phyloP scores from a whole-genome alignment of 2,329 filamentous ascomycete species.

The Venturia carpophila region DNA sequence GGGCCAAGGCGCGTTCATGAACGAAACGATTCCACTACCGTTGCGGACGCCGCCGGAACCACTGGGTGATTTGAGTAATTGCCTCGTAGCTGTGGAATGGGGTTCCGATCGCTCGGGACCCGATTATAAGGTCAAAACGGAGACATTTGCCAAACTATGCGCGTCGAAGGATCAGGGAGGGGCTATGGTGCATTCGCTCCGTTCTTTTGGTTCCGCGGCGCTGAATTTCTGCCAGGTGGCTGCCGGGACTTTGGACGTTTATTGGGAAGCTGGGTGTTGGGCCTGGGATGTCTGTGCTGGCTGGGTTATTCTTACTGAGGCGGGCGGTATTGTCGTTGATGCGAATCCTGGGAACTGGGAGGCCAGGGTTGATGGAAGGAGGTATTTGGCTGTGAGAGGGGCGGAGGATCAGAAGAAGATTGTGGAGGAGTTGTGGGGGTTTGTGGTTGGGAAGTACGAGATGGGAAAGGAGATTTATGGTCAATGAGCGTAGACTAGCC shows the following conservation, averaged over 20 bases:
- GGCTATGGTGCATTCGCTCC: constrained; percentile 66
- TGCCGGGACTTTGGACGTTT: constrained; percentile 61
- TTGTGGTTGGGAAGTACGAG: constrained; percentile 39
- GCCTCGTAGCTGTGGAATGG: constrained; percentile 67
- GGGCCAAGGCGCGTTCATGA: constrained; percentile 56
- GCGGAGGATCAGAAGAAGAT: constrained; percentile 40
- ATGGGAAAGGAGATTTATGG: constrained; percentile 27
- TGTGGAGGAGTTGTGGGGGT: constrained; percentile 43
- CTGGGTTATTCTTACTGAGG: constrained; percentile 68
- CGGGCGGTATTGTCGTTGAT: constrained; percentile 63
- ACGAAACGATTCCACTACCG: constrained; percentile 35
- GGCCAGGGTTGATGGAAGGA: constrained; percentile 47
- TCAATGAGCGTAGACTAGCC: background rate
- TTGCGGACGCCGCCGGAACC: constrained; percentile 45
- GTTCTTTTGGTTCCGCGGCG: constrained; percentile 65
- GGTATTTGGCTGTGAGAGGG: constrained; percentile 44
- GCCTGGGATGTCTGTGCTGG: constrained; percentile 80
- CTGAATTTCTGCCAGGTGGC: constrained; percentile 68
- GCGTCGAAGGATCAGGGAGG: constrained; percentile 53
- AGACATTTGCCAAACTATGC: constrained; percentile 52
- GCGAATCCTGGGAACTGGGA: constrained; percentile 68
- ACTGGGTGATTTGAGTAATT: constrained; percentile 52
- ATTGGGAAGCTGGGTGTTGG: constrained; percentile 80
- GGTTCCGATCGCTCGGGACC: constrained; percentile 58
- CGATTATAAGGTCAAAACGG: constrained; percentile 63